Evolutionary conservation across 116 monocot genomes (phyloP), one percentile per base, ranked within the genome.

Genomic region (Zostera marina): DNA sequence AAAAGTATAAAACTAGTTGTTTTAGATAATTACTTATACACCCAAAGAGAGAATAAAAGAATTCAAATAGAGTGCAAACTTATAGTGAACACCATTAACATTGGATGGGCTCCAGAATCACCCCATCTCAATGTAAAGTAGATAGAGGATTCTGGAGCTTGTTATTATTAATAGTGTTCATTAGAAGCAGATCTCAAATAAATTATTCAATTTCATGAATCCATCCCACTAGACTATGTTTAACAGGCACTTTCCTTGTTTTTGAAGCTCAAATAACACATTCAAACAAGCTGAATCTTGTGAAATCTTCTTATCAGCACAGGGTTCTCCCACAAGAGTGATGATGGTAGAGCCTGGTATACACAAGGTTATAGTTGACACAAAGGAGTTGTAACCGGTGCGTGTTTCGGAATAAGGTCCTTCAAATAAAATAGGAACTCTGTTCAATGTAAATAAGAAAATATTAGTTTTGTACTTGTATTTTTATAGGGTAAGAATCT

Each of bases 241-340:
- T 11, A 54, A 22, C 22, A 25, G 10, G 53, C 81, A 85, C 16
- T 42, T 70, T 8, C 71, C 68, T 25, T 41, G 79, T 53, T 66
- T 82, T 49, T 82, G 68, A 13, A 92, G 87, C 75, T 83, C 76
- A 59, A 80, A 78, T 41, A 92, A 83, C 77, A 87, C 61, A 53
- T 65, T 19, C 10, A 87, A 25, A 48, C 83, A 83, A 23, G 92
- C 92, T 8, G 92, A 87, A 53, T 92, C 92, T 11, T 81, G 78
- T 7, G 92, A 80, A 22, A 72, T 76, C 69, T 87, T 87, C 61
- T 92, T 92, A 54, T 92, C 92, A 3, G 48, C 22, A 9, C 76
- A 52, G 32, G 53, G 42, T 13, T 83, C 83, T 65, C 92, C 87
- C 3, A 23, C 16, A 22, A 78, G 46, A 12, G 58, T 64, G n/a